Conservation (phyloP, 495 filamentous ascomycete genomes). For the Aspergillus leporis region DNA sequence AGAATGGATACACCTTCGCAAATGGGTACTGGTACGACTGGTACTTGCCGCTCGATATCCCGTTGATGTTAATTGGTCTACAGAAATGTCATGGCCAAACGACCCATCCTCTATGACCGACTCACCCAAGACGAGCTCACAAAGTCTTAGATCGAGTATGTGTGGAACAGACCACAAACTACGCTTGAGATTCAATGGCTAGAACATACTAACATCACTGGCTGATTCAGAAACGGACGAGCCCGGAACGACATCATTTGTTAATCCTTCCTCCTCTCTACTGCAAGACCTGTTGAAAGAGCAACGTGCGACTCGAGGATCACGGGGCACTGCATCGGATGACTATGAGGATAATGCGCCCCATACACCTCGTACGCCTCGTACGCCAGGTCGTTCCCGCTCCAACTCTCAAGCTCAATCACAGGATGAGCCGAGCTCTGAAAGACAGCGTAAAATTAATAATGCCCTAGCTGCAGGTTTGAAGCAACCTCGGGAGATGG, state of each 20-base stretch:
- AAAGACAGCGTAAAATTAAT: constrained; percentile 35
- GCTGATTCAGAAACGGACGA: constrained; percentile 31
- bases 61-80: constrained; percentile 11
- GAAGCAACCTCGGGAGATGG: constrained; percentile 48
- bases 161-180: neutral
- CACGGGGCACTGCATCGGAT: constrained; percentile 29
- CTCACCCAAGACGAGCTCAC: constrained; percentile 11
- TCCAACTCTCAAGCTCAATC: constrained; percentile 20
- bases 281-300: constrained; percentile 52
- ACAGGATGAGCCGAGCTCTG: constrained; percentile 37
- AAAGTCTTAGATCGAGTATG: constrained; percentile 10
- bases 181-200: neutral
- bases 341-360: constrained; percentile 24
- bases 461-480: constrained; percentile 26
- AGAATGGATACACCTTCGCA: constrained; percentile 42
- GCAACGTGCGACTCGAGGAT: constrained; percentile 42
- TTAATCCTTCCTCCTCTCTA: constrained; percentile 47
- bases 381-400: constrained; percentile 34
- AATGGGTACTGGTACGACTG: constrained; percentile 21
- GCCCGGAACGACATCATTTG: constrained; percentile 28
- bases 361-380: constrained; percentile 29
- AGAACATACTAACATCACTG: constrained; percentile 15
- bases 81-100: constrained; percentile 39
- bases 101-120: constrained; percentile 34
- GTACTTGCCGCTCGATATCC: neutral